Conservation (phyloP, 139 green algal species). For the Tetraselmis striata region DNA sequence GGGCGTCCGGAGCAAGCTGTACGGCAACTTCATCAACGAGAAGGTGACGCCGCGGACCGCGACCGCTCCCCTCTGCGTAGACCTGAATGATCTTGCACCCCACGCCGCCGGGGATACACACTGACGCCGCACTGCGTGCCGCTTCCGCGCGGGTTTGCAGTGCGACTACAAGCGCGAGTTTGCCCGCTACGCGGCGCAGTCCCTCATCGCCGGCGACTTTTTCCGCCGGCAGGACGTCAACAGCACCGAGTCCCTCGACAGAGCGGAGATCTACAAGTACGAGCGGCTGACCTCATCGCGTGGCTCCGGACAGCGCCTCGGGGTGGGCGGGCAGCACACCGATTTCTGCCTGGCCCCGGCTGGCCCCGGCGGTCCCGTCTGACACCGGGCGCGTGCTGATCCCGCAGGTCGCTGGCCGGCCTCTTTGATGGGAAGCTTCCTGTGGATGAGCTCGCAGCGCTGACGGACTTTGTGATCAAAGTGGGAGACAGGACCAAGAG, state of each 20-base stretch:
- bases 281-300: not conserved
- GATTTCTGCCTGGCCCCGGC: not conserved
- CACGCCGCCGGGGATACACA: too few relatives aligned
- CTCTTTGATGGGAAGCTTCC: not conserved
- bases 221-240: constrained; percentile 18
- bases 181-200: constrained; percentile 19
- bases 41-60: too few relatives aligned
- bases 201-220: constrained; percentile 14
- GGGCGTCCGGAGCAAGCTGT: constrained; percentile 16
- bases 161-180: constrained; percentile 22
- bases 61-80: too few relatives aligned
- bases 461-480: constrained; percentile 26
- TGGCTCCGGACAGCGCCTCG: too few relatives aligned
- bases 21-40: constrained; percentile 24
- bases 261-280: constrained; percentile 17
- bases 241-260: not conserved
- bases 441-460: constrained; percentile 2
- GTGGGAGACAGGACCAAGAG: not conserved
- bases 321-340: not conserved
- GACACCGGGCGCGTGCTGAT: not conserved
- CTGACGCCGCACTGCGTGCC: too few relatives aligned
- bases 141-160: too few relatives aligned
- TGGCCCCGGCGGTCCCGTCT: not conserved
- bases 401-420: not conserved
- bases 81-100: too few relatives aligned